Evolutionary conservation across 78 protist genomes (phyloP), one percentile per base, ranked within the genome.

Genomic region (Dictyostelium capitatum): DNA sequence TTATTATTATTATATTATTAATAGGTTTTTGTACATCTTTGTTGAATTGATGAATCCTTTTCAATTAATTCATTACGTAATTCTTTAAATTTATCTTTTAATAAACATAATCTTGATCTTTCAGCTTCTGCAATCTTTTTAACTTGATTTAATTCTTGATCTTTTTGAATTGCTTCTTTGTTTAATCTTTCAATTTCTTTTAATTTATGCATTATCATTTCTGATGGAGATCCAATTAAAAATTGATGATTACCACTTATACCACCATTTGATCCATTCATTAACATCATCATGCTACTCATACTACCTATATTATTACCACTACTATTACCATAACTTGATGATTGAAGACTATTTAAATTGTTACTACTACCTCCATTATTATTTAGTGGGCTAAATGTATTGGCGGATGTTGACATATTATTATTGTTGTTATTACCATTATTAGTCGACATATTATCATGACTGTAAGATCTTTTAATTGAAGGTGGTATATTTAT

Each of bases 61-160:
- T 82, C 89, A 25, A 50, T 15, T 30, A 69, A 62, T 62, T 87
- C 93, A 47, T 19, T 54, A 32, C 56, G 79, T 28, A 87, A 51
- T 78, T 87, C 85, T 48, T 8, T 32, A 15, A 43, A 87, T 64
- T 87, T 87, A 37, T 87, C 93, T 20, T 77, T 74, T 10, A 87
- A 37, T 11, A 87, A n/a, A 32, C 69, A 23, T 7, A 78, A 25
- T 50, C 84, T 74, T 20, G 93, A 77, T 53, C 93, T 51, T 64
- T 87, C 93, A 23, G 93, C 93, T 37, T 87, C 93, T 3, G 93
- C 93, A 87, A 87, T 87, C 48, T 87, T 87, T 46, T 87, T 87
- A 17, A 87, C 80, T 64, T 87, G 81, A 19, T 41, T 70, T 56
- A 87, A 77, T 50, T 87, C 93, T 51, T 32, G 25, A 30, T 87